Base-by-base conservation (phyloP, 1,284 basidiomycete genomes). In the Cryptococcus deneoformans region DNA sequence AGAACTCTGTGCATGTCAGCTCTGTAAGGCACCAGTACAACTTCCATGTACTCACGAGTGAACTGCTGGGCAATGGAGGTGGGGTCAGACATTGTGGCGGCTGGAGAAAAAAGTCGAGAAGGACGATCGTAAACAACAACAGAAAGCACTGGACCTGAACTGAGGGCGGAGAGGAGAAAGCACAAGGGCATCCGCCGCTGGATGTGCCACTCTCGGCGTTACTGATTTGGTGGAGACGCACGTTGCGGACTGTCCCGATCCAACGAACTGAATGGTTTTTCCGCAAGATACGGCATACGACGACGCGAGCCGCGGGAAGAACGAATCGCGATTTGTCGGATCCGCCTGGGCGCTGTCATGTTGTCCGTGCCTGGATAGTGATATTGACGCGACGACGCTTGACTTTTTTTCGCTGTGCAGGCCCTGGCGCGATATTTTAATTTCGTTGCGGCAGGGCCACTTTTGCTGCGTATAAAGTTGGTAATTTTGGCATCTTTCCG, bases 21-120 rank as follows among this genome's bases (percentile, higher is more conserved):
- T 20, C 20, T 20, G 20, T 20, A 20, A n/a, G 36, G 40, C 16
- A 54, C 11, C 20, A 20, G 45, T 2, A 14, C 29, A 53, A 45
- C 10, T 34, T 24, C 6, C 12, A 8, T 8, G 42, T 14, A 63
- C 68, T 20, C 46, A 75, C 73, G 71, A 24, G 70, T 73, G 66
- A 84, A 92, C 40, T 85, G 77, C 64, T 75, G 71, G 20, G 80
- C 80, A 62, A 82, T 79, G 37, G 77, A 65, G 70, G 84, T 82
- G 72, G 88, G 83, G 78, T 92, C 88, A 58, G 85, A 84, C 88
- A 90, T 89, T 57, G 29, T 59, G 54, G 11, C 11, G 43, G 39
- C 16, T 35, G 49, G 38, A 14, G 14, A 29, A 42, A 42, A n/a
- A 42, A 20, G 20, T 20, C 20, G 14, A 12, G n/a, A 14, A 14